These are phyloP conservation scores for Ceratorhiza oryzae-sativae DNA, from an alignment of 1,284 basidiomycete genomes.

Conservation along the genomic window DNA sequence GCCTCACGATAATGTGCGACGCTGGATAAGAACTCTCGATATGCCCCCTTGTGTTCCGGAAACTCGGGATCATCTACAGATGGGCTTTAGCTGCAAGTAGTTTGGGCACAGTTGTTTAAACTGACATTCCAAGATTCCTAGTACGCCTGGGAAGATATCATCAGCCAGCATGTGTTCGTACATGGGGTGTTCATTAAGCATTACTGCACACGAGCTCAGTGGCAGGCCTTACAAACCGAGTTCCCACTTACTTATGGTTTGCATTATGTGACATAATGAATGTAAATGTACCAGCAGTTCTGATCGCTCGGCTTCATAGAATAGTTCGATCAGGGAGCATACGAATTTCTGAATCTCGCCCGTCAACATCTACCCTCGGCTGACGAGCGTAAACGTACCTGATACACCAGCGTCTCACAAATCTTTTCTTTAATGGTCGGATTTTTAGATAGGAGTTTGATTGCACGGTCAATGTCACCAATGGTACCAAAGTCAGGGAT, in stretches of 20 bases:
- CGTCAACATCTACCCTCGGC: not conserved
- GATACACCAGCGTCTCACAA: conserved; percentile 32
- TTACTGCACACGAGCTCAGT: conserved; percentile 63
- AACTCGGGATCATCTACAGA: conserved; percentile 93
- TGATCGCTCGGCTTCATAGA: conserved; percentile 80
- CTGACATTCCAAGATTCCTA: conserved; percentile 97
- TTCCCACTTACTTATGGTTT: conserved; percentile 82
- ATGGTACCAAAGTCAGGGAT: conserved; percentile 69
- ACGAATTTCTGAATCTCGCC: conserved; percentile 14
- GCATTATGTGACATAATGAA: conserved; percentile 89
- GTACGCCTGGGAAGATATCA: conserved; percentile 89
- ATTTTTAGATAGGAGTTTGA: conserved; percentile 61
- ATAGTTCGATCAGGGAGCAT: conserved; percentile 28
- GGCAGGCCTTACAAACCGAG: conserved; percentile 4
- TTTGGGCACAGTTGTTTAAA: conserved; percentile 43
- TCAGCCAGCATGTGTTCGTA: conserved; percentile 96
- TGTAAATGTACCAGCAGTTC: conserved; percentile 91
- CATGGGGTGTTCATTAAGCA: conserved; percentile 93
- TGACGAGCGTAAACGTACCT: not conserved
- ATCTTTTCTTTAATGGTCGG: conserved; percentile 30
- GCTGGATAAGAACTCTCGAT: conserved; percentile 88
- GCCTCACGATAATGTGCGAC: conserved; percentile 87
- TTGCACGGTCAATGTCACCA: conserved; percentile 75
- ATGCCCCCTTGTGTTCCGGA: conserved; percentile 93
- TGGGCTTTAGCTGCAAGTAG: conserved; percentile 39